A percentile compares a stretch with the other conserved stretches of the same genome.
Conservation (phyloP, 148 eudicot species). For the Nepenthes gracilis region DNA sequence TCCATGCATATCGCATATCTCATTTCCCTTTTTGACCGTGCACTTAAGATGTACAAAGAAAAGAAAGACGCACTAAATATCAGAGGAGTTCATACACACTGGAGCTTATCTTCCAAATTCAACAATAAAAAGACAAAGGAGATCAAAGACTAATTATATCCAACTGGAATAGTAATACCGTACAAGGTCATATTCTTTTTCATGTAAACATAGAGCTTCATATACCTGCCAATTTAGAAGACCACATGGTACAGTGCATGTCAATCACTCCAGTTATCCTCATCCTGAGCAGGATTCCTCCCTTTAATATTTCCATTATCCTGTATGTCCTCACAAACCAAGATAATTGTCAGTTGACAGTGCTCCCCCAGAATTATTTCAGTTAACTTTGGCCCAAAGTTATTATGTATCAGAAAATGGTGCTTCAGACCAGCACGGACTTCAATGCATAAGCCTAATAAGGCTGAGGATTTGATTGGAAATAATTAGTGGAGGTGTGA, state of each 20-base stretch:
- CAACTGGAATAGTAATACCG: not conserved
- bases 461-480: too few relatives aligned
- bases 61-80: not conserved
- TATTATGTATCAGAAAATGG: too few relatives aligned
- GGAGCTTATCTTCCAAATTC: too few relatives aligned
- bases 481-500: too few relatives aligned
- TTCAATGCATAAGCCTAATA: too few relatives aligned
- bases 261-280: constrained; percentile 94
- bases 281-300: constrained; percentile 32
- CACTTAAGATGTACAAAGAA: not conserved
- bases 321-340: constrained; percentile 20
- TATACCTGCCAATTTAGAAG: constrained; percentile 4
- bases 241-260: constrained; percentile 2
- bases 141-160: not conserved
- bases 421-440: too few relatives aligned
- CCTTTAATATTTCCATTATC: constrained; percentile 29
- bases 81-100: too few relatives aligned
- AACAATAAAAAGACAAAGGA: not conserved
- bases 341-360: too few relatives aligned
- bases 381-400: too few relatives aligned
- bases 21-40: not conserved
- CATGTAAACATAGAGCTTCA: not conserved
- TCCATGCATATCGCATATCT: too few relatives aligned
- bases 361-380: too few relatives aligned
- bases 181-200: not conserved